These are phyloP conservation scores for Aureobasidium musti DNA, from an alignment of 2,329 filamentous ascomycete genomes.

Conservation along the genomic window DNA sequence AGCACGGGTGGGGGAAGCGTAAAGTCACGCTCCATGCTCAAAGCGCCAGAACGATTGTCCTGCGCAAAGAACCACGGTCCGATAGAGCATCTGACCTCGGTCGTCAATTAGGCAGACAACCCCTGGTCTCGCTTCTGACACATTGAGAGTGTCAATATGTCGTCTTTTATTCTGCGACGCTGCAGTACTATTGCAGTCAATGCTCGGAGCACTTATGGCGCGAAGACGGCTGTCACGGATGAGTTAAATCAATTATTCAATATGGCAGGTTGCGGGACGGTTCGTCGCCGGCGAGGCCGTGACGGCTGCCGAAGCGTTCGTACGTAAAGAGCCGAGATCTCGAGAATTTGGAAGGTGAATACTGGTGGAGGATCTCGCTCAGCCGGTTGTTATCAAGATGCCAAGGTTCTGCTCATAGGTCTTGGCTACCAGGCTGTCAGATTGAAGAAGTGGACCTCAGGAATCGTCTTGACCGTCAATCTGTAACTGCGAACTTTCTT, in stretches of 20 bases:
- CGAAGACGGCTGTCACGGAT: not conserved
- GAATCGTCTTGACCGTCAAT: not conserved
- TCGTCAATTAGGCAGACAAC: not conserved
- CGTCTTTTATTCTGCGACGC: constrained; percentile 10
- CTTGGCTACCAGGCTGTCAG: constrained; percentile 12
- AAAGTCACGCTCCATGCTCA: constrained; percentile 6
- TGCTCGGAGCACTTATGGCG: not conserved
- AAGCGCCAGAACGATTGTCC: constrained; percentile 9
- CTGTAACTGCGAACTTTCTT: constrained; percentile 17
- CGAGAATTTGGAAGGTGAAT: not conserved
- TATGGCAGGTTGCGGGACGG: constrained; percentile 25
- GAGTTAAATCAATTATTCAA: not conserved
- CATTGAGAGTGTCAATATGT: constrained; percentile 15
- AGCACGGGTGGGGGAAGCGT: constrained; percentile 5
- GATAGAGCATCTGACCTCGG: constrained; percentile 1
- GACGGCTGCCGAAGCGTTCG: constrained; percentile 18
- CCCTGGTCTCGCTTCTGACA: not conserved
- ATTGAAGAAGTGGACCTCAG: constrained; percentile 17
- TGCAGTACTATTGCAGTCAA: not conserved
- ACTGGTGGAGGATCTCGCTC: not conserved
- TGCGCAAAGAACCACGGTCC: not conserved
- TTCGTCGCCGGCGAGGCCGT: not conserved
- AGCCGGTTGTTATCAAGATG: not conserved
- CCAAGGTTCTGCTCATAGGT: constrained; percentile 1
- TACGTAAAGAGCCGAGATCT: not conserved